A percentile compares a stretch with the other conserved stretches of the same genome.
phyloP scores from a whole-genome alignment of 805 yeast species.

The Starmerella davenportii region DNA sequence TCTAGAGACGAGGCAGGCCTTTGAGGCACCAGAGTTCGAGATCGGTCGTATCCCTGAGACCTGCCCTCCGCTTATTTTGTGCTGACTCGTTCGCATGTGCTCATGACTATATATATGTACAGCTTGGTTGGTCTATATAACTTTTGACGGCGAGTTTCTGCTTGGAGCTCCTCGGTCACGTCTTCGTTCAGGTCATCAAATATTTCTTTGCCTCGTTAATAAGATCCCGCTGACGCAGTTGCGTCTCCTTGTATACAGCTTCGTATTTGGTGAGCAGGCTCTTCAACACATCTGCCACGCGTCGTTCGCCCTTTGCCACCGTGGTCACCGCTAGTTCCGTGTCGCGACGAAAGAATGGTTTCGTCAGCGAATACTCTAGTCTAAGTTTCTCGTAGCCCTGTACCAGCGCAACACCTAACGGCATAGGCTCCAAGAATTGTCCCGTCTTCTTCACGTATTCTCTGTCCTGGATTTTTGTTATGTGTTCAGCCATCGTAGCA shows the following conservation, averaged over 20 bases:
- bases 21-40: constrained; percentile 21
- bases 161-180: too few relatives aligned
- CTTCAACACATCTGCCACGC: constrained; percentile 24
- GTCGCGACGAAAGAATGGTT: constrained; percentile 68
- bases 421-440: constrained; percentile 46
- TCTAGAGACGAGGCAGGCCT: constrained; percentile 30
- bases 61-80: constrained; percentile 19
- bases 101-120: too few relatives aligned
- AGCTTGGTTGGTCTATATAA: too few relatives aligned
- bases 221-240: constrained; percentile 3
- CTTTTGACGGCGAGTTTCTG: too few relatives aligned
- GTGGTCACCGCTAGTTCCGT: constrained; percentile 49
- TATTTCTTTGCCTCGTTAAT: constrained; percentile 9
- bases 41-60: constrained; percentile 22
- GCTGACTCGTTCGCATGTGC: too few relatives aligned
- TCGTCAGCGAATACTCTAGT: constrained; percentile 58
- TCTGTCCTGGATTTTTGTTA: constrained; percentile 54
- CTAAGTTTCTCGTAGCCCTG: constrained; percentile 75
- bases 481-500: constrained; percentile 97
- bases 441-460: constrained; percentile 39
- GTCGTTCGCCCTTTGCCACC: constrained; percentile 47
- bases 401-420: constrained; percentile 68
- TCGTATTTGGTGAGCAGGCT: constrained; percentile 13
- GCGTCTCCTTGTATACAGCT: constrained; percentile 10
- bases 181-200: too few relatives aligned